Evolutionary conservation across 106 monocot genomes (phyloP).

Genomic region (Xerophyta viscosa): DNA sequence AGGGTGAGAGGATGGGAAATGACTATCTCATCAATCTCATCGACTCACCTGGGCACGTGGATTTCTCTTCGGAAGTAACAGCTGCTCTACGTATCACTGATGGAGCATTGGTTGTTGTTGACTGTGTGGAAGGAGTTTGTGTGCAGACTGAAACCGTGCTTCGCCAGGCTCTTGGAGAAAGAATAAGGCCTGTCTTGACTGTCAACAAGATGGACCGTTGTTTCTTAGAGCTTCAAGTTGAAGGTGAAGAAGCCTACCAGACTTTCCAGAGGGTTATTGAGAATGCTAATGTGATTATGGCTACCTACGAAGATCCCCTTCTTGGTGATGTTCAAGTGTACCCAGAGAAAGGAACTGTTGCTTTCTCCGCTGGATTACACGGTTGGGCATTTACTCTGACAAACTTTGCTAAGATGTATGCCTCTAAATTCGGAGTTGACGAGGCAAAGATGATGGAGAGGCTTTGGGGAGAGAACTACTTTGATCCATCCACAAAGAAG

Average conservation of each 20-base stretch:
- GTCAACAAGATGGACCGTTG: slow-evolving; percentile 49
- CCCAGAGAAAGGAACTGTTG: slow-evolving; percentile 49
- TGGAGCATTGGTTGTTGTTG: slow-evolving; percentile 41
- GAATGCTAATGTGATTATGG: slow-evolving; percentile 51
- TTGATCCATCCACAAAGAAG: slow-evolving; percentile 42
- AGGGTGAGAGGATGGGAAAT: slow-evolving; percentile 31
- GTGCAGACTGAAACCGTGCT: slow-evolving; percentile 48
- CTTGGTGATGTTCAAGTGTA: slow-evolving; percentile 51
- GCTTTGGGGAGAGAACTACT: slow-evolving; percentile 45
- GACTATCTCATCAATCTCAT: slow-evolving; percentile 52
- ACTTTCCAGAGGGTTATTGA: slow-evolving; percentile 47
- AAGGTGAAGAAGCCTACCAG: slow-evolving; percentile 48
- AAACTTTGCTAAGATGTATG: slow-evolving; percentile 45
- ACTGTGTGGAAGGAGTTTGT: slow-evolving; percentile 47
- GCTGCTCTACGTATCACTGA: slow-evolving; percentile 48
- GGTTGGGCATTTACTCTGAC: slow-evolving; percentile 48
- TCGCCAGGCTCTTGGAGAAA: slow-evolving; percentile 43
- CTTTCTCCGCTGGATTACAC: slow-evolving; percentile 47
- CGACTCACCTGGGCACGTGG: slow-evolving; percentile 49
- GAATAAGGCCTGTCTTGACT: slow-evolving; percentile 40
- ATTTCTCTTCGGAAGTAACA: slow-evolving; percentile 47
- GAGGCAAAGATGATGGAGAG: slow-evolving; percentile 50
- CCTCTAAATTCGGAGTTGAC: slow-evolving; percentile 42
- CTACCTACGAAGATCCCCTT: slow-evolving; percentile 44
- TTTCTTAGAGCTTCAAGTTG: slow-evolving; percentile 43